Base-by-base conservation (phyloP, 495 filamentous ascomycete species). In the Sordaria brevicollis region DNA sequence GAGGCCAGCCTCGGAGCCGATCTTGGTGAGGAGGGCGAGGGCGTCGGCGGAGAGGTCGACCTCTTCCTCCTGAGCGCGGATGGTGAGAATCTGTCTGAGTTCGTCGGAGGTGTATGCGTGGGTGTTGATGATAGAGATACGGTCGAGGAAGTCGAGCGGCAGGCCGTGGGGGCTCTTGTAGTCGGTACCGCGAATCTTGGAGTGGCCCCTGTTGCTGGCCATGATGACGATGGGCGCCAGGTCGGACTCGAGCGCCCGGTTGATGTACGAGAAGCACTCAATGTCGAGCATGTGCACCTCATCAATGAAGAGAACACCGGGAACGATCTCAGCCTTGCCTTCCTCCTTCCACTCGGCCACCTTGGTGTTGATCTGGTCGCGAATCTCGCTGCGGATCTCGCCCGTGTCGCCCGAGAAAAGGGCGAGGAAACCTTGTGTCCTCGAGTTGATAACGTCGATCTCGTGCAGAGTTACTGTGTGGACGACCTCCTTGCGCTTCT, bases 281-380 rank as follows among this genome's bases (percentile, higher is more conserved):
- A 97, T 97, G 78, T 99, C 95, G 21, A 99, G 90, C 95, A 98
- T 98, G 83, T 99, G 95, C 2, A 99, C 94, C 81, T 99, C 95
- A 75, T 99, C 95, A 74, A 99, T 96, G 84, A 99, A 99, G 10
- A 99, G 83, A 21, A 99, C 95, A 65, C 95, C 95, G 0, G 95
- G 95, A 3, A 98, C 94, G 25, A 99, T 97, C 82, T 95, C 93
- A 13, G 95, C 95, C 77, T 98, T 98, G 80, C 96, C 96, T 79
- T 98, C 95, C 79, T 98, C 96, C 78, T 96, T 97, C 95, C 96
- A 99, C 80, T 98, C 96, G 2, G 87, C 93, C 0, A 98, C 93
- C 80, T 98, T 98, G 71, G 91, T 96, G 81, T 99, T 96, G 83
- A 99, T 99, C 82, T 99, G 96, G 74, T 97, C 94, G 37, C 95